Conservation (phyloP, 257 asterid genomes). For the Voacanga thouarsii region DNA sequence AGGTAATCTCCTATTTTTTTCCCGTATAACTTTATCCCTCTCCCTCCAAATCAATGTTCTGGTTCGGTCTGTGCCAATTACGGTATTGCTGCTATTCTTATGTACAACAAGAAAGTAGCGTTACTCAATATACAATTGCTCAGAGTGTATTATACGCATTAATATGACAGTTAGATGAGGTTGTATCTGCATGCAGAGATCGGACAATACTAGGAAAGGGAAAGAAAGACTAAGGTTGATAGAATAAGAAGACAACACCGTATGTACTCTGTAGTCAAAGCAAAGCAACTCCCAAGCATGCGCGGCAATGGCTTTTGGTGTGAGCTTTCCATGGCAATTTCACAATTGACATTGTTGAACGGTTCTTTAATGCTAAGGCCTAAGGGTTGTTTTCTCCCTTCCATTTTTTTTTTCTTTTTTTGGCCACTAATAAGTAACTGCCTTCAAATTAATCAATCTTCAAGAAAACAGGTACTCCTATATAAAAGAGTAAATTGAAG, state of each 20-base stretch:
- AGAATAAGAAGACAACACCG: not conserved
- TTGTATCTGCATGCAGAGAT: not conserved
- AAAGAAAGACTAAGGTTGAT: not conserved
- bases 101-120: too few species aligned
- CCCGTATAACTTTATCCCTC: too few species aligned
- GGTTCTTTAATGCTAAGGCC: not conserved
- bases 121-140: too few species aligned
- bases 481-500: too few species aligned
- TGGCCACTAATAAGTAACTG: not conserved
- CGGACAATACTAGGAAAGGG: not conserved
- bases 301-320: not conserved
- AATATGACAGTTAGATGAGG: not conserved
- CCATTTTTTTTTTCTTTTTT: too few species aligned
- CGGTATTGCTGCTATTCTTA: too few species aligned
- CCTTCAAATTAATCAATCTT: not conserved
- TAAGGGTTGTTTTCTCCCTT: not conserved
- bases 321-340: not conserved
- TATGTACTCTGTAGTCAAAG: conserved; percentile 4
- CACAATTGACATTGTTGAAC: not conserved
- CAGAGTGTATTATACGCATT: too few species aligned
- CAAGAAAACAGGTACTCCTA: not conserved
- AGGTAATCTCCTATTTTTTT: too few species aligned
- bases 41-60: too few species aligned
- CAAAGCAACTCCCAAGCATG: conserved; percentile 1
- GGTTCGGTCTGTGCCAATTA: too few species aligned